phyloP scores from a whole-genome alignment of 2,329 filamentous ascomycete species.

The Ophiobolus disseminans region DNA sequence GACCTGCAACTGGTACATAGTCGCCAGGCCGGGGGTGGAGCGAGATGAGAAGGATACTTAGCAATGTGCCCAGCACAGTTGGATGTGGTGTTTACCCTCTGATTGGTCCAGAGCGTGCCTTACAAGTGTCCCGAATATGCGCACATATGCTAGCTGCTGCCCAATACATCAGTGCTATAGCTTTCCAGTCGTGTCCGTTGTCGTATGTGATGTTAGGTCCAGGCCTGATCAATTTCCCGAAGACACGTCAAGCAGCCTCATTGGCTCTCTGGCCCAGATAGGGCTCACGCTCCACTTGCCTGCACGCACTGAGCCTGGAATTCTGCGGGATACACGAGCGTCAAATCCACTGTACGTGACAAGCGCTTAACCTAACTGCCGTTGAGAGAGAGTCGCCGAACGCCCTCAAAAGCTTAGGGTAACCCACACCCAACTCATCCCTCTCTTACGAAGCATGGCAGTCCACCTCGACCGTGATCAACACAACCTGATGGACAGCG shows the following conservation, averaged over 20 bases:
- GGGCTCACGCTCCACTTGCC: slow-evolving; percentile 23
- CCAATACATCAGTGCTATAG: slow-evolving; percentile 38
- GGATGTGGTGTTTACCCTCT: slow-evolving; percentile 28
- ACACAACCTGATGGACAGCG: background rate
- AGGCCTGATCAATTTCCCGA: slow-evolving; percentile 25
- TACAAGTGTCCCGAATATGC: slow-evolving; percentile 43
- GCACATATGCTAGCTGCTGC: slow-evolving; percentile 37
- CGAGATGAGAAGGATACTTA: slow-evolving; percentile 30
- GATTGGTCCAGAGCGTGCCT: slow-evolving; percentile 41
- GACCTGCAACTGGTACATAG: slow-evolving; percentile 24
- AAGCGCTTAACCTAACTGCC: slow-evolving; percentile 45
- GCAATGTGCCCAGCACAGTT: slow-evolving; percentile 24
- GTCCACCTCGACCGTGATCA: background rate
- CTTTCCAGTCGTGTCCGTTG: slow-evolving; percentile 19
- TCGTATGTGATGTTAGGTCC: slow-evolving; percentile 27
- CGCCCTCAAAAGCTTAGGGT: slow-evolving; percentile 34
- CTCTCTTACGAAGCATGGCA: slow-evolving; percentile 17
- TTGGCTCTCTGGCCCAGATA: slow-evolving; percentile 31
- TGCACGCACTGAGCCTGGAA: slow-evolving; percentile 25
- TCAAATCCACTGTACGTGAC: slow-evolving; percentile 30
- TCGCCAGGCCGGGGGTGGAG: slow-evolving; percentile 25
- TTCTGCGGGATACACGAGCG: slow-evolving; percentile 40
- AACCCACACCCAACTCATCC: slow-evolving; percentile 26
- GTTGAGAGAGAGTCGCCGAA: slow-evolving; percentile 17
- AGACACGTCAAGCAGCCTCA: slow-evolving; percentile 29